Evolutionary conservation across 768 basidiomycete genomes (phyloP), one percentile per base, ranked within the genome.

Genomic region (Agrocybe praecox): DNA sequence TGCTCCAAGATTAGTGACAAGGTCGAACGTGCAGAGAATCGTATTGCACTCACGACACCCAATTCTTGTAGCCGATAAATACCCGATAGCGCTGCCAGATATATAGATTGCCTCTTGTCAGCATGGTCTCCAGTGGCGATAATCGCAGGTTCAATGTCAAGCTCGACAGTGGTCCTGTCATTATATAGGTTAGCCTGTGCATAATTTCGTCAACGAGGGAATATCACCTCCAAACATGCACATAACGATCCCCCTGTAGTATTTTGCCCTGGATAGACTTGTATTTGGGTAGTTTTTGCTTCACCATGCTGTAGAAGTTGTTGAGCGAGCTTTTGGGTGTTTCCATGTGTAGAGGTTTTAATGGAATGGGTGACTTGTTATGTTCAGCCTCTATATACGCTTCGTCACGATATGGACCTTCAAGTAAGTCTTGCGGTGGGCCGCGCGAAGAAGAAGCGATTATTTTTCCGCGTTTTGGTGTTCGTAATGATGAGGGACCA

Each of bases 11-110:
- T 21, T 9, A 17, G 22, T 54, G 18, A 49, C 45, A 21, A 48
- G 29, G 42, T 24, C 43, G 49, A 8, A 43, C 14, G 46, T 43
- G 11, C 14, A 49, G 8, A 15, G 9, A 49, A 6, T 43, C 21
- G 53, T 32, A 52, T 44, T 34, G 46, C 23, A 80, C 90, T 56
- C 69, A 95, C 93, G 47, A 92, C 65, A 23, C 85, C 86, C 19
- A 77, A 67, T 17, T 72, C 71, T 40, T 87, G 80, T 18, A 96
- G 67, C 64, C 95, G 91, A 66, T 89, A 83, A 32, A 90, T 70
- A 7, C 87, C 88, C 44, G 87, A 87, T 22, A 94, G 72, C 1
- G 88, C 87, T 6, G 92, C 91, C n/a, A 94, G 75, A 67, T 81
- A 80, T 61, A 89, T 84, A 0, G 94, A 87, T 19, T 87, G 80